These are phyloP conservation scores for Mycena alexandri DNA, from an alignment of 768 basidiomycete genomes.

Conservation along the genomic window DNA sequence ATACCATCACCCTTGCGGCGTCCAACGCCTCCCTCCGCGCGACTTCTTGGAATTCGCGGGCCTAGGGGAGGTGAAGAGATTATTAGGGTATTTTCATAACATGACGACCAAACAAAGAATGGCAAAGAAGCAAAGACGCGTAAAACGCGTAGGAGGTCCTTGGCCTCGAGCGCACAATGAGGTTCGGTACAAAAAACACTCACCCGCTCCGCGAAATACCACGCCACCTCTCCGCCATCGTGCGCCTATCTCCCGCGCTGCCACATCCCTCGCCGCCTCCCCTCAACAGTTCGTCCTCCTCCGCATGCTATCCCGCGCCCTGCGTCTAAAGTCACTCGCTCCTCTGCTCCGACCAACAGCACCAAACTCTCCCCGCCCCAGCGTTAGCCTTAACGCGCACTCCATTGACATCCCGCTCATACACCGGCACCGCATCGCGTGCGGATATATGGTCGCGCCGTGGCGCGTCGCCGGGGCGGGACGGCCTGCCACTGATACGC, in stretches of 20 bases:
- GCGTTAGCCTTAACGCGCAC: slow-evolving; percentile 43
- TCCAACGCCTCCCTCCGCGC: slow-evolving; percentile 69
- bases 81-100: too few relatives aligned
- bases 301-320: slow-evolving; percentile 59
- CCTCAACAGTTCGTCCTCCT: slow-evolving; percentile 70
- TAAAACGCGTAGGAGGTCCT: too few relatives aligned
- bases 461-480: slow-evolving; percentile 53
- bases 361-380: slow-evolving; percentile 53
- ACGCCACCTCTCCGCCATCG: slow-evolving; percentile 79
- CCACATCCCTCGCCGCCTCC: slow-evolving; percentile 84
- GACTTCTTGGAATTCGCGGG: slow-evolving; percentile 60
- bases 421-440: slow-evolving; percentile 68
- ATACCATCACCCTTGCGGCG: slow-evolving; percentile 72
- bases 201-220: slow-evolving; percentile 82
- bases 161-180: neutral
- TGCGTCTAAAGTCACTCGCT: slow-evolving; percentile 47
- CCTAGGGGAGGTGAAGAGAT: slow-evolving; percentile 25
- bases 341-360: slow-evolving; percentile 58
- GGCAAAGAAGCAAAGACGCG: slow-evolving; percentile 1
- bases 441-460: slow-evolving; percentile 52
- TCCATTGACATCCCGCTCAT: slow-evolving; percentile 54
- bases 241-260: slow-evolving; percentile 62
- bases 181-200: slow-evolving; percentile 44
- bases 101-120: neutral
- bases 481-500: slow-evolving; percentile 71